phyloP scores from a whole-genome alignment of 177 flowering plant genomes.

The Vitis hybrid region DNA sequence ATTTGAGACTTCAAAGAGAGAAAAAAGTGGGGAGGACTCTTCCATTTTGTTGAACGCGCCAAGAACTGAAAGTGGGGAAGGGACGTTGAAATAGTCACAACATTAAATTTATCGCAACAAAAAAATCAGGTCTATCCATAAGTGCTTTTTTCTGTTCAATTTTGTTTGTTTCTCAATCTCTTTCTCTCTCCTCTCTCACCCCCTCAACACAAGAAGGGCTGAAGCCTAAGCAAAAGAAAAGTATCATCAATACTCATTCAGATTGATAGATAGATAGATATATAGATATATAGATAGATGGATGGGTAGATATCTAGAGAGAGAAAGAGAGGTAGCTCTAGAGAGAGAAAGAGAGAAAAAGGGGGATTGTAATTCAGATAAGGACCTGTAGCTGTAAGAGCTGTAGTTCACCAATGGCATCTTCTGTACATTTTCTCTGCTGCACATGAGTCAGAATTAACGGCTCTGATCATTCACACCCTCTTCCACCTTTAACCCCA shows the following conservation, averaged over 20 bases:
- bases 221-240: background rate
- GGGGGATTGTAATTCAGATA: conserved; percentile 17
- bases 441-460: no score
- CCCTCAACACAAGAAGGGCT: no score
- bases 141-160: conserved; percentile 17
- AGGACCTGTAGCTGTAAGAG: conserved; percentile 21
- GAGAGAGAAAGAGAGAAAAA: conserved; percentile 15
- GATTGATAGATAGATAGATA: conserved; percentile 2
- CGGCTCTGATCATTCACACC: no score
- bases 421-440: conserved; percentile 2
- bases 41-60: no score
- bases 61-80: background rate
- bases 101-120: background rate
- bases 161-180: conserved; percentile 22
- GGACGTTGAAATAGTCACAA: background rate
- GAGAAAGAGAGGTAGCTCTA: conserved; percentile 15
- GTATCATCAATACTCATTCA: conserved; percentile 10
- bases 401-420: conserved; percentile 1
- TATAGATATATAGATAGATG: background rate
- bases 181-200: conserved; percentile 2
- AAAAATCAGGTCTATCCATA: conserved; percentile 17
- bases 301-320: background rate
- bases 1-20: no score
- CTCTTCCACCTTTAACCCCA: background rate
- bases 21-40: no score